Evolutionary conservation across 163 green algal genomes (phyloP).

Genomic region (Chloromonas sp.): DNA sequence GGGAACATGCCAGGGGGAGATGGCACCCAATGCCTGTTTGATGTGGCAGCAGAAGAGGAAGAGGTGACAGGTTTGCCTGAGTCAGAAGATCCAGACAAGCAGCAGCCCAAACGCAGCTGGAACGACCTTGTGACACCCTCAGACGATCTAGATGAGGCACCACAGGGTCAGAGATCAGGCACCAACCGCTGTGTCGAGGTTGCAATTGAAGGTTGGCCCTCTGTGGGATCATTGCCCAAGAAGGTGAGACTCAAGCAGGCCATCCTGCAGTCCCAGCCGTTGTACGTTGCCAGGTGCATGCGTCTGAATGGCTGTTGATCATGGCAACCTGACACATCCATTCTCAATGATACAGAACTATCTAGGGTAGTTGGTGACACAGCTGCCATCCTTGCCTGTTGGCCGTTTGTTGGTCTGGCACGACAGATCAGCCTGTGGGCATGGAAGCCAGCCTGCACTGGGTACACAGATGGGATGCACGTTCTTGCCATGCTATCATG

Average conservation of each 20-base stretch:
- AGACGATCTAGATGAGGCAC: slow-evolving; percentile 31
- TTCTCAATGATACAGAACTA: too few species aligned
- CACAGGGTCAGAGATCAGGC: slow-evolving; percentile 17
- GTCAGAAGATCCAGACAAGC: slow-evolving; percentile 16
- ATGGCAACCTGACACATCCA: too few species aligned
- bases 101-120: slow-evolving; percentile 18
- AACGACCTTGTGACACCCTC: slow-evolving; percentile 25
- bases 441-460: too few species aligned
- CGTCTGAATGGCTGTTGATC: too few species aligned
- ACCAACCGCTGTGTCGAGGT: slow-evolving; percentile 43
- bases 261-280: too few species aligned
- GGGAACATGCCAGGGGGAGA: slow-evolving; percentile 5
- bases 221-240: slow-evolving; percentile 42
- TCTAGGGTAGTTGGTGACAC: too few species aligned
- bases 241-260: slow-evolving; percentile 11
- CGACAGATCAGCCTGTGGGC: too few species aligned
- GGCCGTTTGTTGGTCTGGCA: too few species aligned
- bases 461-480: too few species aligned
- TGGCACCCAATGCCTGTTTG: slow-evolving; percentile 27
- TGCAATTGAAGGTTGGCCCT: slow-evolving; percentile 52
- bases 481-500: too few species aligned
- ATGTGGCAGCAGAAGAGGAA: slow-evolving; percentile 35
- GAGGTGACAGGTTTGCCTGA: slow-evolving; percentile 19
- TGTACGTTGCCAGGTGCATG: too few species aligned
- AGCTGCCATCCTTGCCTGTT: too few species aligned